phyloP scores from a whole-genome alignment of 2,329 filamentous ascomycete species.

The Orbilia ellipsospora region DNA sequence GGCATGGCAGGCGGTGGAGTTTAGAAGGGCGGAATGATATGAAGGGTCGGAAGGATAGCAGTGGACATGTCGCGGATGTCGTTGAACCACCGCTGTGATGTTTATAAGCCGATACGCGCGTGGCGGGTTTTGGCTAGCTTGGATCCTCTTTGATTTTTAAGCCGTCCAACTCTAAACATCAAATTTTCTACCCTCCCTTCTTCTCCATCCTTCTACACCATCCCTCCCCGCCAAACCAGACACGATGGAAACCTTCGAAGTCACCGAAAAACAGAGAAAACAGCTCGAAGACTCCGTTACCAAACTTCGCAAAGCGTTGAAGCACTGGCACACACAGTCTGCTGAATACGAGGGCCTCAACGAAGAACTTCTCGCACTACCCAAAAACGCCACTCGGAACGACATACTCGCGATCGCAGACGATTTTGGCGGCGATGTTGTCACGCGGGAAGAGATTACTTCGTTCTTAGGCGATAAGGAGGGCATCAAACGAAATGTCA shows the following conservation, averaged over 20 bases:
- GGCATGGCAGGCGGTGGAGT: conserved; percentile 28
- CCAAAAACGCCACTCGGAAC: conserved; percentile 65
- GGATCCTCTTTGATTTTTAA: conserved; percentile 46
- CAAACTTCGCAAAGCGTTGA: conserved; percentile 78
- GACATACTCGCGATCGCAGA: conserved; percentile 69
- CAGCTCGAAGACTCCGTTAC: conserved; percentile 80
- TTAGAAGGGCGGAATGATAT: conserved; percentile 1
- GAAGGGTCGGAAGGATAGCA: neutral
- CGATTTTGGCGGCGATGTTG: conserved; percentile 72
- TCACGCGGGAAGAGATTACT: conserved; percentile 71
- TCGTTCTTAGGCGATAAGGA: conserved; percentile 67
- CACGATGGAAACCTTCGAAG: conserved; percentile 59
- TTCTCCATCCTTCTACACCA: conserved; percentile 63
- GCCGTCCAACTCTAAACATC: conserved; percentile 20
- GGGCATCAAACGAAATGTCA: conserved; percentile 66
- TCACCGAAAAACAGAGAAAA: conserved; percentile 79
- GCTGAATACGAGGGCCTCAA: conserved; percentile 90
- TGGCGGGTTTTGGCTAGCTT: neutral
- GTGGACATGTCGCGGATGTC: conserved; percentile 20
- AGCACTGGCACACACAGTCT: conserved; percentile 91
- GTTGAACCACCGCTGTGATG: neutral
- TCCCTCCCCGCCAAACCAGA: neutral
- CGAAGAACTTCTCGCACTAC: conserved; percentile 76
- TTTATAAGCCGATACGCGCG: conserved; percentile 6
- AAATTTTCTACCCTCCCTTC: conserved; percentile 23